Evolutionary conservation across 768 basidiomycete genomes (phyloP).

Genomic region (Termitomyces sp.): DNA sequence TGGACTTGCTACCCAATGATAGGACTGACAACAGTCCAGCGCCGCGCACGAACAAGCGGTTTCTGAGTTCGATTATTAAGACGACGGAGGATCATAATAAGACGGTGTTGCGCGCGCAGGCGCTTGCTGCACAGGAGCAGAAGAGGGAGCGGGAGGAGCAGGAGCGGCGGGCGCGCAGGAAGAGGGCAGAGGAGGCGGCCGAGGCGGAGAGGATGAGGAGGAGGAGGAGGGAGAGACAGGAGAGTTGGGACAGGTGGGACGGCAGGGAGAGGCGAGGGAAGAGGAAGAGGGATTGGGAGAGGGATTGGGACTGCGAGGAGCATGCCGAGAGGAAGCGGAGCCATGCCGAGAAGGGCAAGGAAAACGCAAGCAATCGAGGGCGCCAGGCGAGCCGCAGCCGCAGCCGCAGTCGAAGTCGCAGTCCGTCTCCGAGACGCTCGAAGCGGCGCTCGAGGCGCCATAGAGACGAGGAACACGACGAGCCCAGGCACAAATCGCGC

Average conservation of each 20-base stretch:
- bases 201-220: constrained; percentile 55
- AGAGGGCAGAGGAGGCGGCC: constrained; percentile 72
- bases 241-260: constrained; percentile 50
- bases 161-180: constrained; percentile 54
- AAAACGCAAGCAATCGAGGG: neutral
- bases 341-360: no score
- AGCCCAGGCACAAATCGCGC: constrained; percentile 13
- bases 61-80: constrained; percentile 79
- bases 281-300: constrained; percentile 46
- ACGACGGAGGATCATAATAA: constrained; percentile 96
- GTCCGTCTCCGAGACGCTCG: neutral
- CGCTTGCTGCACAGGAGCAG: constrained; percentile 66
- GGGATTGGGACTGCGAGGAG: constrained; percentile 39
- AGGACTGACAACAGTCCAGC: constrained; percentile 70
- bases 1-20: no score
- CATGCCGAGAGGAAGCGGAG: constrained; percentile 28
- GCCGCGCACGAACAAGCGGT: constrained; percentile 79
- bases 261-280: constrained; percentile 45
- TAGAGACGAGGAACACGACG: constrained; percentile 10
- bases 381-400: no score
- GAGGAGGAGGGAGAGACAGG: constrained; percentile 20
- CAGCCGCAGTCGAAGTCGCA: no score
- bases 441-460: neutral
- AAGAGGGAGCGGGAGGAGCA: constrained; percentile 63
- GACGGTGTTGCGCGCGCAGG: constrained; percentile 71